Evolutionary conservation across 2,329 filamentous ascomycete species (phyloP).

Genomic region (Tolypocladium endophyticum): DNA sequence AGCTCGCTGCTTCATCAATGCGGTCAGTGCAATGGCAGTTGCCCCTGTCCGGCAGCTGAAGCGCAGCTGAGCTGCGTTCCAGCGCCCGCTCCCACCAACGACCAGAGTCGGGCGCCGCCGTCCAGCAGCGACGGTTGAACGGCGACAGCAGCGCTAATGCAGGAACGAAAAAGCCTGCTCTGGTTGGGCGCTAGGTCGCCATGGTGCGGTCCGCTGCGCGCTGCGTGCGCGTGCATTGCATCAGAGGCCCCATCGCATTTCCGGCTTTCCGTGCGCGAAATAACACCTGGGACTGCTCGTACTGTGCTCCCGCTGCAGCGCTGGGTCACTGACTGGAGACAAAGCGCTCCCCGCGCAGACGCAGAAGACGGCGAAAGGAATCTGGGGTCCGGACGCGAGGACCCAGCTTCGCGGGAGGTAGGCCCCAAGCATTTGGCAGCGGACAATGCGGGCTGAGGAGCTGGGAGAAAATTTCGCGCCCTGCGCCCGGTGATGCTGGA

Average conservation of each 20-base stretch:
- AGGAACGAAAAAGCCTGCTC: constrained; percentile 6
- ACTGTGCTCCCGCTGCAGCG: background rate
- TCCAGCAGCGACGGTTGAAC: background rate
- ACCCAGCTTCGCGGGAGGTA: no score
- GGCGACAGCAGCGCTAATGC: constrained; percentile 7
- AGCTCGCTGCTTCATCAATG: background rate
- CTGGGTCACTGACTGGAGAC: background rate
- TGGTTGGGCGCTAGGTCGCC: background rate
- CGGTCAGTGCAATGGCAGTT: background rate
- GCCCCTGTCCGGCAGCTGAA: background rate
- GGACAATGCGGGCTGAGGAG: background rate
- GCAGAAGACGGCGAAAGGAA: background rate
- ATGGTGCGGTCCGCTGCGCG: background rate
- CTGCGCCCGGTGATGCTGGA: background rate
- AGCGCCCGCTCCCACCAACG: background rate
- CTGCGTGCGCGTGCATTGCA: background rate
- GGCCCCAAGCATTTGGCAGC: background rate
- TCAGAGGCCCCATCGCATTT: background rate
- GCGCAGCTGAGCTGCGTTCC: background rate
- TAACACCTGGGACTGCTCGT: background rate
- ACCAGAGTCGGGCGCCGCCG: background rate
- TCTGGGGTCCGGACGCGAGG: background rate
- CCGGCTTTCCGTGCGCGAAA: background rate
- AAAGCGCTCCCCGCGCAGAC: background rate
- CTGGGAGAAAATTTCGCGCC: background rate